phyloP scores from a whole-genome alignment of 225 moss, liverwort and hornwort genomes.

The Pleurozium schreberi region DNA sequence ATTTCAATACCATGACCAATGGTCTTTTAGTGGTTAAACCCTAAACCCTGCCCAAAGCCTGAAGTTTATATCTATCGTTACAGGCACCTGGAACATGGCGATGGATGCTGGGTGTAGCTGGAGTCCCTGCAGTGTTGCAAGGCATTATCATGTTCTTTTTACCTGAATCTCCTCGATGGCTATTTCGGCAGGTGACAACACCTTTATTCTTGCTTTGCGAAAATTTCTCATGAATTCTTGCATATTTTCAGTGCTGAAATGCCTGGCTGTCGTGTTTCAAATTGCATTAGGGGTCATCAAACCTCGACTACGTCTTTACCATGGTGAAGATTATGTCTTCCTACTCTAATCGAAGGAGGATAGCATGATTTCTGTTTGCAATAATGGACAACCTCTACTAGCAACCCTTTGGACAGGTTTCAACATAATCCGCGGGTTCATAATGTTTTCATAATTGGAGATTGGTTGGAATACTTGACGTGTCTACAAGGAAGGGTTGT shows the following conservation, averaged over 20 bases:
- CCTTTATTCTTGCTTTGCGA: not conserved
- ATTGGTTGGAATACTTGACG: not conserved
- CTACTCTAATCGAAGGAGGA: not conserved
- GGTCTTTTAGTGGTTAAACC: not conserved
- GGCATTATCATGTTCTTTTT: constrained; percentile 50
- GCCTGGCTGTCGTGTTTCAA: not conserved
- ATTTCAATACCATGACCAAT: not conserved
- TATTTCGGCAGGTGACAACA: constrained; percentile 39
- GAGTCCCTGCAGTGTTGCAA: constrained; percentile 67
- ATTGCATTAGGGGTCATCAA: not conserved
- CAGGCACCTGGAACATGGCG: constrained; percentile 96
- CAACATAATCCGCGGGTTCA: not conserved
- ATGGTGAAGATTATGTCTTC: not conserved
- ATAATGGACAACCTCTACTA: not conserved
- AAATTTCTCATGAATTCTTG: not conserved
- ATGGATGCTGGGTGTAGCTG: constrained; percentile 94
- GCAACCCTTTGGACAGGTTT: not conserved
- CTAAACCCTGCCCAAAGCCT: not conserved
- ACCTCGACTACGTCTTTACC: not conserved
- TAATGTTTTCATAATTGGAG: too few relatives aligned
- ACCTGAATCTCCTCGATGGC: constrained; percentile 95
- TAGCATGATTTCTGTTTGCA: not conserved
- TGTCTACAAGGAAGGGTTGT: not conserved
- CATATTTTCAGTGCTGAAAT: not conserved
- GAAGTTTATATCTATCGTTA: not conserved